These are phyloP conservation scores for Suhomyces sp. DNA, from an alignment of 805 yeast species.

Conservation along the genomic window DNA sequence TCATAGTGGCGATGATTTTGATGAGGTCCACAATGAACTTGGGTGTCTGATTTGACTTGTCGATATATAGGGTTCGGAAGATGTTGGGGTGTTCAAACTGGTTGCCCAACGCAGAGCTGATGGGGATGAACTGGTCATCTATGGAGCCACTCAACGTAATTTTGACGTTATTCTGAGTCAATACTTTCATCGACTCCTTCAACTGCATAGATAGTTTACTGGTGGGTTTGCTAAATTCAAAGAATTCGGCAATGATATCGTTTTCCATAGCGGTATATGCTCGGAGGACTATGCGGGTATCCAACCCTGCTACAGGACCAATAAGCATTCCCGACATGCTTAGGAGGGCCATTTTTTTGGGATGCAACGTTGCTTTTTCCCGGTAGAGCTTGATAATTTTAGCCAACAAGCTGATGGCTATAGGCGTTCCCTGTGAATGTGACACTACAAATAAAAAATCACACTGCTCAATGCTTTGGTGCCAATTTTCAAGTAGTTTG, in stretches of 20 bases:
- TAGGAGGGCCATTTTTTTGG: slow-evolving; percentile 24
- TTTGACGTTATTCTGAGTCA: slow-evolving; percentile 29
- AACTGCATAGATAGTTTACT: slow-evolving; percentile 17
- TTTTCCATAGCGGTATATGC: slow-evolving; percentile 38
- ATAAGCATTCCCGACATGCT: slow-evolving; percentile 33
- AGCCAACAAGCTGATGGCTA: slow-evolving; percentile 27
- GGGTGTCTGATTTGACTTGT: slow-evolving; percentile 20
- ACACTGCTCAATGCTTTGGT: slow-evolving; percentile 19
- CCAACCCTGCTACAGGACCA: slow-evolving; percentile 34
- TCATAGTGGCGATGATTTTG: slow-evolving; percentile 27
- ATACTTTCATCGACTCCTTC: slow-evolving; percentile 15
- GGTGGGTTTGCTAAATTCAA: slow-evolving; percentile 28
- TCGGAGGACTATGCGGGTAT: slow-evolving; percentile 34
- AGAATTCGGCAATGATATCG: slow-evolving; percentile 34
- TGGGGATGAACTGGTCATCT: slow-evolving; percentile 38
- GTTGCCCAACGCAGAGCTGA: slow-evolving; percentile 29
- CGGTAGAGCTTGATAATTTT: background rate
- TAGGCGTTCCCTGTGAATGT: slow-evolving; percentile 34
- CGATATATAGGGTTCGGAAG: slow-evolving; percentile 25
- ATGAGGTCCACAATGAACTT: slow-evolving; percentile 27
- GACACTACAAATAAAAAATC: slow-evolving; percentile 35
- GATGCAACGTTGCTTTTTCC: background rate
- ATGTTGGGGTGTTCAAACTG: slow-evolving; percentile 37
- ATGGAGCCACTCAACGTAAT: slow-evolving; percentile 33
- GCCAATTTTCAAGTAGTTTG: slow-evolving; percentile 34